phyloP scores from a whole-genome alignment of 2,329 filamentous ascomycete species.

The Chaetomium globosum region DNA sequence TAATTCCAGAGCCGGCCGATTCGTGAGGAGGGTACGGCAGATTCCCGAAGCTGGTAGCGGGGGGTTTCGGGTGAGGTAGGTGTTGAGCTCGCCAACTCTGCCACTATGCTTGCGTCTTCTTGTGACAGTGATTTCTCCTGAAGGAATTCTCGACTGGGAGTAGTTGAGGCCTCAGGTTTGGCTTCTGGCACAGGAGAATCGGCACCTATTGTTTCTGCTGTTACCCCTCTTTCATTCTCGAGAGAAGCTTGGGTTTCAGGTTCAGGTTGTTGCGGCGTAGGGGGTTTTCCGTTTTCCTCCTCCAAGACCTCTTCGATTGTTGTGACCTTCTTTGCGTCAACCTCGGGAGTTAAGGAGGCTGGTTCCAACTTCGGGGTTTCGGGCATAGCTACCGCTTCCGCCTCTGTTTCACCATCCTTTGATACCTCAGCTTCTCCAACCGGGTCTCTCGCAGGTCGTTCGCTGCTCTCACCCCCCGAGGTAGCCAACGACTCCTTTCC shows the following conservation, averaged over 20 bases:
- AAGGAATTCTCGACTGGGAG: background rate
- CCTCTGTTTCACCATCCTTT: background rate
- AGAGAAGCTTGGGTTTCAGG: background rate
- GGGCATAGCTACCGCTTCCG: background rate
- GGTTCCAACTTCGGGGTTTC: background rate
- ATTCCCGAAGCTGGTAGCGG: constrained; percentile 77
- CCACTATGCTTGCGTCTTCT: constrained; percentile 36
- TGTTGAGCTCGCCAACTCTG: constrained; percentile 29
- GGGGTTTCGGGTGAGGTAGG: constrained; percentile 36
- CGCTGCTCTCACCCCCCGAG: background rate
- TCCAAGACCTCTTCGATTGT: background rate
- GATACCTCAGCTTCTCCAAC: background rate
- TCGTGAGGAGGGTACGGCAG: constrained; percentile 84
- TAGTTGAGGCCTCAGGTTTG: background rate
- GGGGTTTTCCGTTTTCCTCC: background rate
- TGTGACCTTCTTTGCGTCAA: background rate
- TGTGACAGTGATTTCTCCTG: constrained; percentile 31
- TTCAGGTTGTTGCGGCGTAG: background rate
- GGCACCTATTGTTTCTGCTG: background rate
- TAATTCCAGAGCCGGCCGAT: constrained; percentile 94
- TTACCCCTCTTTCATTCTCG: background rate
- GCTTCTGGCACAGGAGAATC: background rate
- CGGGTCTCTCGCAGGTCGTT: background rate
- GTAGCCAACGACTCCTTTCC: background rate
- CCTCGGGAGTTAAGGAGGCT: background rate